Percentiles rank a stretch among this genome's conserved stretches.
phyloP scores from a whole-genome alignment of 202 grass and related monocot species.

The Zoysia matrella region DNA sequence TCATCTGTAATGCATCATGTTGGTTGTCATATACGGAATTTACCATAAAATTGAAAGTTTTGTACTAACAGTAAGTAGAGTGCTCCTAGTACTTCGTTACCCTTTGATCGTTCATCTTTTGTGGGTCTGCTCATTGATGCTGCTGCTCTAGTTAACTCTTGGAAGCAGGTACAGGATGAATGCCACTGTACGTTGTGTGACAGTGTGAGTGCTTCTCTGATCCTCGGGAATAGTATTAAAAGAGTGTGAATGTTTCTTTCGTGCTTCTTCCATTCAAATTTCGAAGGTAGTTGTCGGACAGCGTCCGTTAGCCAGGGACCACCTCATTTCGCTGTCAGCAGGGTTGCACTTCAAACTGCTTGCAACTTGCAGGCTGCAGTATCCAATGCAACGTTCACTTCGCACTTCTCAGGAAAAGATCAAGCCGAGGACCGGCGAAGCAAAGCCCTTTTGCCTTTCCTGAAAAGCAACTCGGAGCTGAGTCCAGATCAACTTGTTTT shows the following conservation, averaged over 20 bases:
- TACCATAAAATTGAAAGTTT: conserved; percentile 21
- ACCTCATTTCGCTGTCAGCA: background rate
- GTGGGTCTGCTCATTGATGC: background rate
- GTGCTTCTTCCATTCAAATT: conserved; percentile 38
- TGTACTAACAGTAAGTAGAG: background rate
- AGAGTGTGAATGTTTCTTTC: background rate
- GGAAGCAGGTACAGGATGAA: background rate
- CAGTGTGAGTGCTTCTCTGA: conserved; percentile 23
- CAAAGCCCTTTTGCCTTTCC: background rate
- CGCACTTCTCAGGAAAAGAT: background rate
- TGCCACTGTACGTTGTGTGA: background rate
- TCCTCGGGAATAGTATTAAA: conserved; percentile 5
- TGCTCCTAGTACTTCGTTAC: no score
- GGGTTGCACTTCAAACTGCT: conserved; percentile 27
- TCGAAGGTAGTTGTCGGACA: conserved; percentile 36
- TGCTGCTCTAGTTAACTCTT: conserved; percentile 7
- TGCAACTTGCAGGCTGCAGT: conserved; percentile 11
- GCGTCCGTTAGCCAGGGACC: conserved; percentile 23
- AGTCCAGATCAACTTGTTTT: background rate
- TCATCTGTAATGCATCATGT: conserved; percentile 25
- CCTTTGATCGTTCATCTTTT: no score
- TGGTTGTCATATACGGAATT: conserved; percentile 39
- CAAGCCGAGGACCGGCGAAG: no score
- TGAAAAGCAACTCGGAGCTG: conserved; percentile 29
- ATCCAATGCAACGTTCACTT: conserved; percentile 36